Percentiles rank a stretch among this genome's conserved stretches.
Evolutionary conservation across 2,329 filamentous ascomycete species (phyloP).

Genomic region (Ceratocystis cubensis): DNA sequence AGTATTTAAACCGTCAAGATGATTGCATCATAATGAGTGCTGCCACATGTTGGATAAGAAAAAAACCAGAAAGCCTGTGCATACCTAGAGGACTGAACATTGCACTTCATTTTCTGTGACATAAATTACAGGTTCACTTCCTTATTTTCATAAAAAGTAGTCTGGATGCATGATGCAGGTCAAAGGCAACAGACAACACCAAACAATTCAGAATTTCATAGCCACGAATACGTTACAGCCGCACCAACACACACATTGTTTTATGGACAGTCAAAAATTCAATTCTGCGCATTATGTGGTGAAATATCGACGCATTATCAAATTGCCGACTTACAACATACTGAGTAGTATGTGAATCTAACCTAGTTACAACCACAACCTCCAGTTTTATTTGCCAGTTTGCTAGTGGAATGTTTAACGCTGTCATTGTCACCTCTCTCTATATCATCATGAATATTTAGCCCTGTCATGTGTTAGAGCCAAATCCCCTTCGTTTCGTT

Average conservation of each 20-base stretch:
- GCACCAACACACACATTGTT: too few relatives aligned
- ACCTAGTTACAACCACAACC: conserved; percentile 20
- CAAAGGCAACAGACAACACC: not conserved
- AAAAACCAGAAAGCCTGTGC: too few relatives aligned
- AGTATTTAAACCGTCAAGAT: too few relatives aligned
- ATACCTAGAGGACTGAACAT: too few relatives aligned
- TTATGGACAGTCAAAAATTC: too few relatives aligned
- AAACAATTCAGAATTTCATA: too few relatives aligned
- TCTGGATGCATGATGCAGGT: not conserved
- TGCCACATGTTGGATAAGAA: too few relatives aligned
- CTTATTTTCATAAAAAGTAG: not conserved
- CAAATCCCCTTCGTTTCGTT: not conserved
- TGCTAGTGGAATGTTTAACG: conserved; percentile 42
- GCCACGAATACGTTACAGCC: too few relatives aligned
- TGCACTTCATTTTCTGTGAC: too few relatives aligned
- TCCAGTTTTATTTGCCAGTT: conserved; percentile 1
- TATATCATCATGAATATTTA: conserved; percentile 81
- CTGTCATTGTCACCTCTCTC: conserved; percentile 90
- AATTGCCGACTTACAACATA: not conserved
- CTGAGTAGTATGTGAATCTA: not conserved
- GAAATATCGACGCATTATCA: not conserved
- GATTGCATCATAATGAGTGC: not conserved
- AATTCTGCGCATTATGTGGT: too few relatives aligned
- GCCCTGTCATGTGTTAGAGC: conserved; percentile 38
- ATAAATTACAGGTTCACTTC: too few relatives aligned